Evolutionary conservation across 2,329 filamentous ascomycete species (phyloP).

Genomic region (Fusarium tuaranense): DNA sequence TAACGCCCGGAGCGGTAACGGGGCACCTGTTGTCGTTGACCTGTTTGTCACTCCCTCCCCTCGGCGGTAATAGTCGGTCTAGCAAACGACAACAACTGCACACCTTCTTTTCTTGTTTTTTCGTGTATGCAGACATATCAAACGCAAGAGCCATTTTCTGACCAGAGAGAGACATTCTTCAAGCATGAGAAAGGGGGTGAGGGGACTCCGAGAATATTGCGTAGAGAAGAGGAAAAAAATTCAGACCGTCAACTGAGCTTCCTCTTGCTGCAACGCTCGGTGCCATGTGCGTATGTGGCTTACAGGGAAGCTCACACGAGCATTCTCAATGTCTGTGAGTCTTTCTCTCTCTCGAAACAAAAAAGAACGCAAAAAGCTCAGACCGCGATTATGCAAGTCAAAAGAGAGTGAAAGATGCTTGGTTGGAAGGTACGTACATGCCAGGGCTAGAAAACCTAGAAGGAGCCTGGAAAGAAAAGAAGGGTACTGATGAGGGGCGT

Average conservation of each 20-base stretch:
- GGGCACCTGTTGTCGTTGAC: neutral
- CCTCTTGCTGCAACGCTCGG: neutral
- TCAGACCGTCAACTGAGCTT: neutral
- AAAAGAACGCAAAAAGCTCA: neutral
- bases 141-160: neutral
- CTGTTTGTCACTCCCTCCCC: neutral
- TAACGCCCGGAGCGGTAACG: neutral
- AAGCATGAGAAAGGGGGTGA: neutral
- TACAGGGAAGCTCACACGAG: neutral
- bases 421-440: neutral
- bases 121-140: neutral
- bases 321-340: neutral
- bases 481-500: neutral
- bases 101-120: neutral
- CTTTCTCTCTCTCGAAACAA: neutral
- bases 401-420: neutral
- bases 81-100: neutral
- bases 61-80: neutral
- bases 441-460: slow-evolving; percentile 34
- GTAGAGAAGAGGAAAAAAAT: neutral
- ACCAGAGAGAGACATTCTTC: neutral
- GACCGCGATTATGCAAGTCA: too few relatives aligned
- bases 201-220: too few relatives aligned
- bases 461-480: slow-evolving; percentile 7
- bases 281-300: slow-evolving; percentile 1